Percentiles rank a stretch among this genome's conserved stretches.
These are phyloP conservation scores for Neurospora sp. DNA, from an alignment of 2,329 filamentous ascomycete species.

Conservation along the genomic window DNA sequence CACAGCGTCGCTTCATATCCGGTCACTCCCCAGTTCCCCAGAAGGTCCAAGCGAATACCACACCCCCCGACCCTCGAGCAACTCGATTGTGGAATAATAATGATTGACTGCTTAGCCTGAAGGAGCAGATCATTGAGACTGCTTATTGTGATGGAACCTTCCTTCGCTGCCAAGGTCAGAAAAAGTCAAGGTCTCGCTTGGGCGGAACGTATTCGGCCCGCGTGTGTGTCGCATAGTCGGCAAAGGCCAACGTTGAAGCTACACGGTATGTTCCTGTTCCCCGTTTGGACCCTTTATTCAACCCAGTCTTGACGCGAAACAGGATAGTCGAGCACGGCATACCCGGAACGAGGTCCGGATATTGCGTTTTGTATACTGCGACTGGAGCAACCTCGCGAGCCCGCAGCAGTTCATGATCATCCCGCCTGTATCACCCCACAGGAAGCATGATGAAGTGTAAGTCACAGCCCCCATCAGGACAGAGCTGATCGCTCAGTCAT, in stretches of 20 bases:
- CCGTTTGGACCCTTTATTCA: constrained; percentile 3
- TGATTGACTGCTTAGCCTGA: neutral
- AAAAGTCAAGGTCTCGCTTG: neutral
- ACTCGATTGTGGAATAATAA: neutral
- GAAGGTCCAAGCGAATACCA: neutral
- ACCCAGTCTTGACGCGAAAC: constrained; percentile 1
- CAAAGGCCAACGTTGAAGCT: constrained; percentile 1
- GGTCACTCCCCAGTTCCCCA: neutral
- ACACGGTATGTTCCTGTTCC: neutral
- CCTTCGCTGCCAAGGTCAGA: neutral
- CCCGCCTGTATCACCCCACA: constrained; percentile 14
- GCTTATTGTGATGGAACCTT: neutral
- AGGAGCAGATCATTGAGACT: neutral
- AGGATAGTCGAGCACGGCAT: constrained; percentile 6
- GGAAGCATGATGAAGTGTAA: constrained; percentile 18
- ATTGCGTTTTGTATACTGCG: constrained; percentile 4
- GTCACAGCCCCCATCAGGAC: constrained; percentile 17
- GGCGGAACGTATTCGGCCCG: neutral
- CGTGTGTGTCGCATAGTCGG: neutral
- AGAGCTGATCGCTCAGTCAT: constrained; percentile 4
- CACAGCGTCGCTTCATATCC: neutral
- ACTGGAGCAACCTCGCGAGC: constrained; percentile 2
- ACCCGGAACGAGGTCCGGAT: constrained; percentile 12
- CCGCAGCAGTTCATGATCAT: constrained; percentile 7
- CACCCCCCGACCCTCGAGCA: neutral